Evolutionary conservation across 805 yeast species (phyloP).

Genomic region (Metschnikowia vanudenii): DNA sequence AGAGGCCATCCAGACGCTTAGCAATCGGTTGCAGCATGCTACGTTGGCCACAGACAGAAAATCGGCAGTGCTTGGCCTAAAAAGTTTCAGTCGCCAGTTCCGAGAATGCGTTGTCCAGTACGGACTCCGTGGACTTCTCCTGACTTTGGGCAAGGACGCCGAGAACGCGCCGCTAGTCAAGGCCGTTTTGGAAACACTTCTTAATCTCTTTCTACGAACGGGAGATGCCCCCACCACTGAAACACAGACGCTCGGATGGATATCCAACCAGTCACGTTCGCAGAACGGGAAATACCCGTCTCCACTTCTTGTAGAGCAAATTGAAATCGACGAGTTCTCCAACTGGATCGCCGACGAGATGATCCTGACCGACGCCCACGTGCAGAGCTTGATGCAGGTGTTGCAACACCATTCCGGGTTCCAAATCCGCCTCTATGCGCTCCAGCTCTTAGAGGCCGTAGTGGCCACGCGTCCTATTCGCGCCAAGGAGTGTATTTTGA

Average conservation of each 20-base stretch:
- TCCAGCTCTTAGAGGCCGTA: constrained; percentile 82
- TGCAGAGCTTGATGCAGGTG: constrained; percentile 37
- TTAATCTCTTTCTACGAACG: constrained; percentile 76
- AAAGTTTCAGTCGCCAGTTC: constrained; percentile 83
- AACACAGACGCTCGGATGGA: constrained; percentile 66
- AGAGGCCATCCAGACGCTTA: constrained; percentile 83
- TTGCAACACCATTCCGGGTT: constrained; percentile 58
- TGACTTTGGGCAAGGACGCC: constrained; percentile 60
- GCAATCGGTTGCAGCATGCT: constrained; percentile 84
- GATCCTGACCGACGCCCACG: constrained; percentile 49
- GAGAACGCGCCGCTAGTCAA: constrained; percentile 71
- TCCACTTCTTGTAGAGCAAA: constrained; percentile 58
- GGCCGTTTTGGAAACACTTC: constrained; percentile 80
- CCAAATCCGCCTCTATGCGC: constrained; percentile 73
- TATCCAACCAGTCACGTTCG: constrained; percentile 68
- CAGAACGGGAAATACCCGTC: constrained; percentile 80
- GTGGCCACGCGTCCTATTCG: constrained; percentile 71
- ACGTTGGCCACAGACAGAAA: constrained; percentile 79
- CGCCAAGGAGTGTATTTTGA: constrained; percentile 70
- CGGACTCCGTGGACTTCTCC: constrained; percentile 73
- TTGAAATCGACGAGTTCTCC: constrained; percentile 76
- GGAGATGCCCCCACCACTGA: constrained; percentile 46
- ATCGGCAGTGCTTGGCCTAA: constrained; percentile 86
- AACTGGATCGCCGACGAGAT: constrained; percentile 94
- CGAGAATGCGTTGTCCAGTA: constrained; percentile 88